Percentiles rank a stretch among this genome's conserved stretches.
Conservation (phyloP, 345 rosid genomes). For the Iberis pinnata region DNA sequence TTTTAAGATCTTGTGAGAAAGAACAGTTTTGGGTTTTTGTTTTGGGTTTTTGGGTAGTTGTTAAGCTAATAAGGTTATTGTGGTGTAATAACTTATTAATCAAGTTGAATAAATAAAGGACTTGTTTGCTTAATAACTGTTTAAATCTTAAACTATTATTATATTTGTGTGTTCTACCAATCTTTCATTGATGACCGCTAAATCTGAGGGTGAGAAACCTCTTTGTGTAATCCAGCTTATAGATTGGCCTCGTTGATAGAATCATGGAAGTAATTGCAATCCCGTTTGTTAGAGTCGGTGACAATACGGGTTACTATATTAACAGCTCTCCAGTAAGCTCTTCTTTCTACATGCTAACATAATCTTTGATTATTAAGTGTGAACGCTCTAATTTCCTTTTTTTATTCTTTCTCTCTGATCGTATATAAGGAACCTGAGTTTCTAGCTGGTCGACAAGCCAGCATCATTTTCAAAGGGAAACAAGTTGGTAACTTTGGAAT, state of each 20-base stretch:
- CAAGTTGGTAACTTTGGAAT: slow-evolving; percentile 69
- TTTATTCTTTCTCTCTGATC: not conserved
- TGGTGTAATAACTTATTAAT: too few species aligned
- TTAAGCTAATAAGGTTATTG: too few species aligned
- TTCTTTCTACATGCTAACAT: not conserved
- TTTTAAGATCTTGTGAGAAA: too few species aligned
- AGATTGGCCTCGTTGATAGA: slow-evolving; percentile 81
- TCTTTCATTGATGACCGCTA: too few species aligned
- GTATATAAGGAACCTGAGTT: slow-evolving; percentile 67
- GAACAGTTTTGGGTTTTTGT: too few species aligned
- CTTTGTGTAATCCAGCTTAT: slow-evolving; percentile 46
- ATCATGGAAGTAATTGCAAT: slow-evolving; percentile 79
- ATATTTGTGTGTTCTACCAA: too few species aligned
- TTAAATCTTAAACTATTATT: too few species aligned
- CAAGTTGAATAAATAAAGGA: too few species aligned
- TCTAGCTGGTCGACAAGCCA: slow-evolving; percentile 76
- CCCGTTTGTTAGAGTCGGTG: slow-evolving; percentile 50
- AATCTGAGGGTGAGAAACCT: not conserved
- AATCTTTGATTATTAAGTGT: not conserved
- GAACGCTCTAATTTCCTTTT: not conserved
- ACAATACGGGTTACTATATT: slow-evolving; percentile 55
- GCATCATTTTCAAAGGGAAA: slow-evolving; percentile 66
- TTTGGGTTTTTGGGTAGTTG: too few species aligned
- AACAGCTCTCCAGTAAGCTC: slow-evolving; percentile 55
- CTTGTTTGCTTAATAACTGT: too few species aligned